Percentiles rank a stretch among this genome's conserved stretches.
These are phyloP conservation scores for Penicillium simplicissimum DNA, from an alignment of 495 filamentous ascomycete species.

Conservation along the genomic window DNA sequence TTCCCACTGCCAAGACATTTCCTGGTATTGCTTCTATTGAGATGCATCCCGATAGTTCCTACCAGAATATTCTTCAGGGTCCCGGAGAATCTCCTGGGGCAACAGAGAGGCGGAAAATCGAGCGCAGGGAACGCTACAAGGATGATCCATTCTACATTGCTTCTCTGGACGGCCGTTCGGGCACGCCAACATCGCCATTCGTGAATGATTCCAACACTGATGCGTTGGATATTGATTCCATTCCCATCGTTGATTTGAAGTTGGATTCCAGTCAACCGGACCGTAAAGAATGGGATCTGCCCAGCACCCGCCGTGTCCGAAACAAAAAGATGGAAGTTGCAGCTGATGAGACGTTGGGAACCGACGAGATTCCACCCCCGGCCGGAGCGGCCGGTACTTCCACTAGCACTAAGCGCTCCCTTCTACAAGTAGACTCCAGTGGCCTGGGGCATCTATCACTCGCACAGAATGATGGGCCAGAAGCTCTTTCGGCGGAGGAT, in stretches of 20 bases:
- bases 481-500: slow-evolving; percentile 7
- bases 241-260: slow-evolving; percentile 91
- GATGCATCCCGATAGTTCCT: slow-evolving; percentile 46
- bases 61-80: slow-evolving; percentile 61
- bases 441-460: slow-evolving; percentile 67
- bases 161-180: slow-evolving; percentile 47
- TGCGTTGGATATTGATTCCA: slow-evolving; percentile 84
- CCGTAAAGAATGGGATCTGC: slow-evolving; percentile 16
- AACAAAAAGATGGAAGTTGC: slow-evolving; percentile 58
- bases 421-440: slow-evolving; percentile 85
- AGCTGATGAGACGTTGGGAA: slow-evolving; percentile 56
- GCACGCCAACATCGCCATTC: slow-evolving; percentile 69
- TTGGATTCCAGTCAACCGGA: slow-evolving; percentile 49
- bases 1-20: slow-evolving; percentile 35
- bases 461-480: slow-evolving; percentile 34
- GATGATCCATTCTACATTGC: slow-evolving; percentile 97
- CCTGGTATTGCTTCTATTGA: slow-evolving; percentile 19
- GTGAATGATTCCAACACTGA: slow-evolving; percentile 66
- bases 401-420: slow-evolving; percentile 48
- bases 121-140: slow-evolving; percentile 74
- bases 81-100: slow-evolving; percentile 64
- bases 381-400: slow-evolving; percentile 26
- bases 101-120: slow-evolving; percentile 60
- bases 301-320: slow-evolving; percentile 28
- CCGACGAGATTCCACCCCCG: slow-evolving; percentile 32